Percentiles rank a stretch among this genome's conserved stretches.
These are phyloP conservation scores for Pseudofabraea citricarpa DNA, from an alignment of 2,329 filamentous ascomycete species.

Conservation along the genomic window DNA sequence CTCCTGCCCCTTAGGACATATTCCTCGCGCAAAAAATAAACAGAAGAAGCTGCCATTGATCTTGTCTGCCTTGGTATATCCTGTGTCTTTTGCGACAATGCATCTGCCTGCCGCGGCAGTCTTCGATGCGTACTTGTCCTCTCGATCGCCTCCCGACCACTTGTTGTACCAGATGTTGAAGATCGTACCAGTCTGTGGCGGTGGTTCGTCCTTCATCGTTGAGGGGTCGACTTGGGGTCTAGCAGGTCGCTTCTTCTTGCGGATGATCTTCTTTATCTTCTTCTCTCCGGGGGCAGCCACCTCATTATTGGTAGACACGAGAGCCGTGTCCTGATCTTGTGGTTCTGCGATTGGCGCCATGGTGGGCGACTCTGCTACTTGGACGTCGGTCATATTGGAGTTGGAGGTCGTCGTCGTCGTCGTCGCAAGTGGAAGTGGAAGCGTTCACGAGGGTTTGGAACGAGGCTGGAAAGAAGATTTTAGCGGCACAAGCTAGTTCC, in stretches of 20 bases:
- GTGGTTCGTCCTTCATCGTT: constrained; percentile 76
- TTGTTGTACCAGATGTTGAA: constrained; percentile 99
- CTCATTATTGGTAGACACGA: constrained; percentile 22
- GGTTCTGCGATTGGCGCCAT: constrained; percentile 13
- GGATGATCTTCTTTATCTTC: constrained; percentile 87
- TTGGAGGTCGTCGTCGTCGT: neutral
- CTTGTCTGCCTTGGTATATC: constrained; percentile 74
- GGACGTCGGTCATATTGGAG: constrained; percentile 19
- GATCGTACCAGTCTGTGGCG: constrained; percentile 87
- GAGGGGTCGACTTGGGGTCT: constrained; percentile 86
- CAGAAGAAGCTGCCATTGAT: constrained; percentile 85
- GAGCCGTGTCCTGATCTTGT: constrained; percentile 16
- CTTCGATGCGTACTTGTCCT: constrained; percentile 84
- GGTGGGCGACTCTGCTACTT: constrained; percentile 16
- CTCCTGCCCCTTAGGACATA: constrained; percentile 81
- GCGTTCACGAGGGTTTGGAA: too few species aligned
- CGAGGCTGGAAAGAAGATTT: too few species aligned
- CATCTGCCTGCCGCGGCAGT: constrained; percentile 80
- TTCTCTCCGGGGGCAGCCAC: constrained; percentile 21
- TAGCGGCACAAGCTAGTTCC: neutral
- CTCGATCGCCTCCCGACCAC: constrained; percentile 91
- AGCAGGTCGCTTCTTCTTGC: constrained; percentile 85
- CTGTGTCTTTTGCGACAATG: constrained; percentile 74
- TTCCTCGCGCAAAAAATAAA: constrained; percentile 80
- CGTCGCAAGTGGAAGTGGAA: too few species aligned